A percentile compares a stretch with the other conserved stretches of the same genome.
These are phyloP conservation scores for Boletus vinaceobasis DNA, from an alignment of 768 basidiomycete species.

Conservation along the genomic window DNA sequence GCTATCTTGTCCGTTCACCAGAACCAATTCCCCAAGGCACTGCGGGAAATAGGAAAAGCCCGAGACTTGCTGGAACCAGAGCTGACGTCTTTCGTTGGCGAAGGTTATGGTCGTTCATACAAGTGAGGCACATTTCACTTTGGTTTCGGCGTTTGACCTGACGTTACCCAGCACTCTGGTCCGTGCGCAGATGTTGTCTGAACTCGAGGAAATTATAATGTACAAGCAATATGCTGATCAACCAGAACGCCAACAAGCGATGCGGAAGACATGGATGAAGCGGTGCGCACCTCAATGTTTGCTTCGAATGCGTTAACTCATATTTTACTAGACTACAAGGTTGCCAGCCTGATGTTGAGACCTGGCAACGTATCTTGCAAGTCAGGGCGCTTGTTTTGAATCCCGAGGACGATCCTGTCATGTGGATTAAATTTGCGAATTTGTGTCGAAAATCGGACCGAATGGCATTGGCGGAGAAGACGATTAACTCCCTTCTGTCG, in stretches of 20 bases:
- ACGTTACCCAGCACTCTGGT: slow-evolving; percentile 73
- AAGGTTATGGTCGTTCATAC: slow-evolving; percentile 96
- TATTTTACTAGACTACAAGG: slow-evolving; percentile 68
- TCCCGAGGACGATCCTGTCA: slow-evolving; percentile 90
- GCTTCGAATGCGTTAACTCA: background rate
- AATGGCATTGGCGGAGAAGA: slow-evolving; percentile 94
- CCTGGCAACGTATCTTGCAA: slow-evolving; percentile 97
- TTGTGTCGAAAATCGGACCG: slow-evolving; percentile 93
- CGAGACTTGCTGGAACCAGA: slow-evolving; percentile 91
- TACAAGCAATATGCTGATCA: slow-evolving; percentile 96
- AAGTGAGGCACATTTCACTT: slow-evolving; percentile 56
- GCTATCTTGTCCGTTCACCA: slow-evolving; percentile 96
- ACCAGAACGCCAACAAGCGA: slow-evolving; percentile 84
- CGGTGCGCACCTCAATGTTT: slow-evolving; percentile 46
- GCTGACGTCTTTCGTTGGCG: slow-evolving; percentile 85
- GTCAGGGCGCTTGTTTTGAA: slow-evolving; percentile 90
- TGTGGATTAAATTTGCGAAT: slow-evolving; percentile 99
- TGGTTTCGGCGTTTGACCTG: slow-evolving; percentile 7
- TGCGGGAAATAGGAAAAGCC: slow-evolving; percentile 86
- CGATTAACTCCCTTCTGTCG: slow-evolving; percentile 85
- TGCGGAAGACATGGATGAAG: slow-evolving; percentile 97
- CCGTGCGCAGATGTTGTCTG: slow-evolving; percentile 96
- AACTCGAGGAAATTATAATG: slow-evolving; percentile 94
- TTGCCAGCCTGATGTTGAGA: slow-evolving; percentile 97
- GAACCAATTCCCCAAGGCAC: slow-evolving; percentile 90